Conservation (phyloP, 1,284 basidiomycete species). For the Wallemia ichthyophaga region DNA sequence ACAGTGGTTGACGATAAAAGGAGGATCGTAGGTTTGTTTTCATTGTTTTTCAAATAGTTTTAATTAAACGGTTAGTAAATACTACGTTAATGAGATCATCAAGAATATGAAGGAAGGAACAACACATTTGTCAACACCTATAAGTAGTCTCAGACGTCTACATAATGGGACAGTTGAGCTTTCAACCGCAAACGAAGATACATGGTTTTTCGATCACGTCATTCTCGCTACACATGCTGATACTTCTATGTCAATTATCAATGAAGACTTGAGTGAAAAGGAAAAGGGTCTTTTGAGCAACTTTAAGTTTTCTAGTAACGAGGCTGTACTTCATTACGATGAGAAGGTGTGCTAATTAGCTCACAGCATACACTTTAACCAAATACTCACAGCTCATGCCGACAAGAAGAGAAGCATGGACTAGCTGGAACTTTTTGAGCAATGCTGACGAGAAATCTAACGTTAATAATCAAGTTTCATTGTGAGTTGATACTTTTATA, state of each 20-base stretch:
- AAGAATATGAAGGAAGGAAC: slow-evolving; percentile 23
- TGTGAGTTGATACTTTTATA: slow-evolving; percentile 22
- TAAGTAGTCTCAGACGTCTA: slow-evolving; percentile 15
- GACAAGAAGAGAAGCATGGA: slow-evolving; percentile 27
- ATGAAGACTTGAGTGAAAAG: slow-evolving; percentile 22
- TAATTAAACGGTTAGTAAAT: no score
- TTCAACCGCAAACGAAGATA: slow-evolving; percentile 14
- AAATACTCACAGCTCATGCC: slow-evolving; percentile 29
- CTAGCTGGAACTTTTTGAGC: slow-evolving; percentile 44
- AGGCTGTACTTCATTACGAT: slow-evolving; percentile 39
- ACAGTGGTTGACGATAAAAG: slow-evolving; percentile 40
- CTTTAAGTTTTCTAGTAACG: slow-evolving; percentile 38
- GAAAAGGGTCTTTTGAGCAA: slow-evolving; percentile 28
- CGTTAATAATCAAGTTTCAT: slow-evolving; percentile 28
- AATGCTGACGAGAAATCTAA: slow-evolving; percentile 17
- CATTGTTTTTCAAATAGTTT: no score
- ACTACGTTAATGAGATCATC: slow-evolving; percentile 36
- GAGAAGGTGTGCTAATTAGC: slow-evolving; percentile 17
- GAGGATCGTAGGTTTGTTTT: slow-evolving; percentile 28
- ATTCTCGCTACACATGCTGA: slow-evolving; percentile 46
- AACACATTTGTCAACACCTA: slow-evolving; percentile 30
- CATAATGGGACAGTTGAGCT: slow-evolving; percentile 5
- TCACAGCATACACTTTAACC: not conserved
- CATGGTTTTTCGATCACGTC: slow-evolving; percentile 35
- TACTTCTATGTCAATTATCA: slow-evolving; percentile 29